These are phyloP conservation scores for Hypoxylon sp. DNA, from an alignment of 2,329 filamentous ascomycete genomes.

Conservation along the genomic window DNA sequence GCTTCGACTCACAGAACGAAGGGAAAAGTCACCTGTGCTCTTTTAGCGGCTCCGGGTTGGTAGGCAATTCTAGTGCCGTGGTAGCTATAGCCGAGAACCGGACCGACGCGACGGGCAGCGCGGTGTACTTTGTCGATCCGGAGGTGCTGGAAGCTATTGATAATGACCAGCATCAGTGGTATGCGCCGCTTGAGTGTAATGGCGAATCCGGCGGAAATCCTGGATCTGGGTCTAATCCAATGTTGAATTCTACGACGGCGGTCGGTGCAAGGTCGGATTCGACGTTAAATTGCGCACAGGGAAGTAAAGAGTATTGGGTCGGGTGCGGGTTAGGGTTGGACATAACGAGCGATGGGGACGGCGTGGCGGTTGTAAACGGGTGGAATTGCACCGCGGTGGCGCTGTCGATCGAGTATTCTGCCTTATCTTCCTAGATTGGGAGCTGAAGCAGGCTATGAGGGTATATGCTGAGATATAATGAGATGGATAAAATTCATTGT, in stretches of 20 bases:
- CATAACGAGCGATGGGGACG: constrained; percentile 47
- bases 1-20: constrained; percentile 43
- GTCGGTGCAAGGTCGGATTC: constrained; percentile 2
- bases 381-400: constrained; percentile 49
- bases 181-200: constrained; percentile 47
- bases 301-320: constrained; percentile 49
- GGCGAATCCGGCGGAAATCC: constrained; percentile 3
- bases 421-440: constrained; percentile 3
- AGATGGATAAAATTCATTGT: neutral
- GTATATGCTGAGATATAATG: neutral
- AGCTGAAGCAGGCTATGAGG: neutral
- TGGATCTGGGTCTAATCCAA: neutral
- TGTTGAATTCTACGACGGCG: constrained; percentile 3
- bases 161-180: constrained; percentile 42
- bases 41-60: constrained; percentile 39
- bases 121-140: constrained; percentile 50
- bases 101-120: constrained; percentile 43
- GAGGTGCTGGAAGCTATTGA: constrained; percentile 44
- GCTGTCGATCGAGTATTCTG: constrained; percentile 41
- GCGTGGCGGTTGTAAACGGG: constrained; percentile 48
- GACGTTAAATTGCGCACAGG: constrained; percentile 45
- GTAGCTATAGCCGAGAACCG: constrained; percentile 50
- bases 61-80: constrained; percentile 37
- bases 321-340: constrained; percentile 53
- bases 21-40: constrained; percentile 50